Evolutionary conservation across 2,329 filamentous ascomycete genomes (phyloP).

Genomic region (Colletotrichum caudatum): DNA sequence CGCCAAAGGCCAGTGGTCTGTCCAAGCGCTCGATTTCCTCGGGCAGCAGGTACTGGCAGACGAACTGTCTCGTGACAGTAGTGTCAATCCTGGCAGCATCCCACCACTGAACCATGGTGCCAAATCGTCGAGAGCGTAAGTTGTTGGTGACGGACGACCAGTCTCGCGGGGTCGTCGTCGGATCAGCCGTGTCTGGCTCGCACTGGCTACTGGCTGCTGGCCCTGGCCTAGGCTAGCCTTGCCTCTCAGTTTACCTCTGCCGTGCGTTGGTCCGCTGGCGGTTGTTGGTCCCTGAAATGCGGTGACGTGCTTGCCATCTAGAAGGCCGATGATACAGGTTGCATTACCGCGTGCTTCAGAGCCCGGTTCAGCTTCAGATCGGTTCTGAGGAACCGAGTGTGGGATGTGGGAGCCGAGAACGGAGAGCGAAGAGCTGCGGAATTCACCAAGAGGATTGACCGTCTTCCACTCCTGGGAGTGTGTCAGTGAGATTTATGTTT

Average conservation of each 20-base stretch:
- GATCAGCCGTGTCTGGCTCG: conserved; percentile 12
- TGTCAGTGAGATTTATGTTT: conserved; percentile 37
- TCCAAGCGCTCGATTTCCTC: conserved; percentile 73
- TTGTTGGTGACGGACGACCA: conserved; percentile 3
- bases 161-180: conserved; percentile 13
- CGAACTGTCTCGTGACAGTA: conserved; percentile 76
- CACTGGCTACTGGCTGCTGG: not conserved
- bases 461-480: conserved; percentile 5
- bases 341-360: conserved; percentile 34
- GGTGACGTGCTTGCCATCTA: conserved; percentile 36
- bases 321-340: conserved; percentile 26
- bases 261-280: conserved; percentile 16
- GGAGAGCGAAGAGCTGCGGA: conserved; percentile 4
- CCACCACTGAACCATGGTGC: conserved; percentile 68
- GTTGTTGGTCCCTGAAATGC: conserved; percentile 10
- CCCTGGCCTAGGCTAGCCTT: conserved; percentile 8
- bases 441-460: not conserved
- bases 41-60: conserved; percentile 72
- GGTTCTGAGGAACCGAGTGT: conserved; percentile 6
- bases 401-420: conserved; percentile 18
- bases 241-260: not conserved
- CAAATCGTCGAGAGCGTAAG: conserved; percentile 5
- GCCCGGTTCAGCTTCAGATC: conserved; percentile 22
- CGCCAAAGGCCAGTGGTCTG: conserved; percentile 74
- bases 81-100: conserved; percentile 75